Conservation (phyloP, 116 monocot genomes). For the Cymodocea nodosa region DNA sequence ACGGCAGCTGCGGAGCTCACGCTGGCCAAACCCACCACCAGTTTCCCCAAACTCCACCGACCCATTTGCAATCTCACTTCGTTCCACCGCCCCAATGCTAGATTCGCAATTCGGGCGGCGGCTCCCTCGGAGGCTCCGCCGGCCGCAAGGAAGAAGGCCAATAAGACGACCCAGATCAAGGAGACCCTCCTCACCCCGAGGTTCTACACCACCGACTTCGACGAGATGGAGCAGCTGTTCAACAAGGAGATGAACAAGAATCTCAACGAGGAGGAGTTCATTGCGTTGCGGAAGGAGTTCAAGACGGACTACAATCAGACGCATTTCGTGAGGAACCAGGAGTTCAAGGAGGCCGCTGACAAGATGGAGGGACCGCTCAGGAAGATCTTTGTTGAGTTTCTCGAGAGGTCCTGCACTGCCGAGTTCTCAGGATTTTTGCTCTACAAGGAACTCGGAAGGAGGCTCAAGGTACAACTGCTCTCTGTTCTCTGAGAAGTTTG, state of each 20-base stretch:
- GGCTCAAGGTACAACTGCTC: slow-evolving; percentile 58
- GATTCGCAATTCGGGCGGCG: neutral
- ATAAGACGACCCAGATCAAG: slow-evolving; percentile 42
- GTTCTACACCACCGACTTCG: slow-evolving; percentile 98
- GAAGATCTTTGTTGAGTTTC: slow-evolving; percentile 92
- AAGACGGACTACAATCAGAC: slow-evolving; percentile 97
- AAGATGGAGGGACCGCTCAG: slow-evolving; percentile 67
- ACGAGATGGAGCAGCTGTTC: slow-evolving; percentile 95
- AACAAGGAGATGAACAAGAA: slow-evolving; percentile 80
- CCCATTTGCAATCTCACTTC: slow-evolving; percentile 2
- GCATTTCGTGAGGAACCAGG: slow-evolving; percentile 70
- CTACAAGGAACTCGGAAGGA: slow-evolving; percentile 91
- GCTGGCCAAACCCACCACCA: slow-evolving; percentile 45
- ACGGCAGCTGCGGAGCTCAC: slow-evolving; percentile 46
- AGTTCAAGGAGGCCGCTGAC: slow-evolving; percentile 89
- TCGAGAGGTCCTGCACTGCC: slow-evolving; percentile 93
- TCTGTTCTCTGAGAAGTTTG: neutral
- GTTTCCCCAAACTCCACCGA: slow-evolving; percentile 8
- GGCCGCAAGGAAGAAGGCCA: slow-evolving; percentile 16
- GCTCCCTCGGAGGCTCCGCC: neutral
- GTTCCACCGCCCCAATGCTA: slow-evolving; percentile 7
- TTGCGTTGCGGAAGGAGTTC: slow-evolving; percentile 77
- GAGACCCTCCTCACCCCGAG: slow-evolving; percentile 80
- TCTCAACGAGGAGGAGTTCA: slow-evolving; percentile 77
- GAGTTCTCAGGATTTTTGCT: slow-evolving; percentile 96